Evolutionary conservation across 2,329 filamentous ascomycete species (phyloP).

Genomic region (Venturia aucupariae): DNA sequence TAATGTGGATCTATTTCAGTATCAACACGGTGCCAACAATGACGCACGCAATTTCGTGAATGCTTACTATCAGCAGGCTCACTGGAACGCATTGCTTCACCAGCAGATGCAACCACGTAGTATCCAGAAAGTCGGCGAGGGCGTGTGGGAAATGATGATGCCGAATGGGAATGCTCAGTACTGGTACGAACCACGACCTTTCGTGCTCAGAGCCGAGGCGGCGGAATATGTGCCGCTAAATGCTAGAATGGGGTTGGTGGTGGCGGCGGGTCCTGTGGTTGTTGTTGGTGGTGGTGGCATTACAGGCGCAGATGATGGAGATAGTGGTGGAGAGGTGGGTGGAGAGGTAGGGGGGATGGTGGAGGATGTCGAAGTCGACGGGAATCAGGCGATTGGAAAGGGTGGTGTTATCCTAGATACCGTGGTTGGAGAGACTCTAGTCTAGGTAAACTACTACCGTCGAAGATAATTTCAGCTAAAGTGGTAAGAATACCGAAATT

Average conservation of each 20-base stretch:
- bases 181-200: background rate
- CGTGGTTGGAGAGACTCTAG: background rate
- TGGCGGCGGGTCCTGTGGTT: background rate
- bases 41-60: background rate
- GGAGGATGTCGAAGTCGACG: slow-evolving; percentile 1
- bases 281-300: background rate
- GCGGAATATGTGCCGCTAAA: background rate
- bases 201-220: background rate
- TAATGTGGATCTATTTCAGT: background rate
- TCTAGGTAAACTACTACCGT: background rate
- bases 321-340: background rate
- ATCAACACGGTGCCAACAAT: background rate
- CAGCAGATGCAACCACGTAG: background rate
- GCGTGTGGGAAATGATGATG: background rate
- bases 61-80: background rate
- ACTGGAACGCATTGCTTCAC: background rate
- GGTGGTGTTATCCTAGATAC: no score
- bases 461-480: no score
- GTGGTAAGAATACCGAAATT: no score
- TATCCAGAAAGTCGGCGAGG: background rate
- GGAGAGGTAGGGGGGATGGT: background rate
- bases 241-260: background rate
- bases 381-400: no score
- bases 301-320: background rate
- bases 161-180: background rate